Evolutionary conservation across 1,284 basidiomycete species (phyloP), one percentile per base, ranked within the genome.

Genomic region (Sparassis latifolia): DNA sequence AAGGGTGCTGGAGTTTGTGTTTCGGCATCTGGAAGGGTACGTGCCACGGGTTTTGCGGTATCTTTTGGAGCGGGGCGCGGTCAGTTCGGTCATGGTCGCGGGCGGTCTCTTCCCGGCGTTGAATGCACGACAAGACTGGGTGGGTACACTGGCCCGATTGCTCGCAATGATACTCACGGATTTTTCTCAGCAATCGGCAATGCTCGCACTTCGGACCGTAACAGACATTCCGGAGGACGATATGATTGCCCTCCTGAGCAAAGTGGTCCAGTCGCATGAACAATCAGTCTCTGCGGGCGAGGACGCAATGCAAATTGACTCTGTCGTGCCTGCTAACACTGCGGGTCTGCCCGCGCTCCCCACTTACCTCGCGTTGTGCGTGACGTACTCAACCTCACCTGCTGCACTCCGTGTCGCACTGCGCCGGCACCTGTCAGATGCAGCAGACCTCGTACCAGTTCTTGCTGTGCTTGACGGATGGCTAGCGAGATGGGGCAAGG

Each of bases 151-250:
- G 20, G 20, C 20, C 20, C 20, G 20, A 20, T 20, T 20, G 20
- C 20, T 20, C 20, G 20, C 20, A 20, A 20, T 20, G 20, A 20
- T 20, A 20, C 20, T 20, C 20, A 20, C 20, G 20, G 20, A 20
- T 20, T 20, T 20, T 20, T 20, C 20, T 7, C 51, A 89, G 86
- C 69, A 72, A 62, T 77, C 79, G 2, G 70, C 85, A 39, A 59
- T 74, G 45, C 59, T 79, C 9, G 75, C 84, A 20, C 63, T 89
- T 45, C 64, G 67, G 2, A 68, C 61, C 1, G 79, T 89, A 12
- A 58, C 71, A 5, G 86, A 89, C 61, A 59, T 89, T 44, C 69
- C 80, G 1, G 85, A 89, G 62, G 58, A 67, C 10, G 80, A 86
- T 51, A 62, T 88, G 29, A 69, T 86, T 30, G 69, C 74, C 27